Base-by-base conservation (phyloP, 371 early-diverging fungal species). In the Amoeboaphelidium protococcarum region DNA sequence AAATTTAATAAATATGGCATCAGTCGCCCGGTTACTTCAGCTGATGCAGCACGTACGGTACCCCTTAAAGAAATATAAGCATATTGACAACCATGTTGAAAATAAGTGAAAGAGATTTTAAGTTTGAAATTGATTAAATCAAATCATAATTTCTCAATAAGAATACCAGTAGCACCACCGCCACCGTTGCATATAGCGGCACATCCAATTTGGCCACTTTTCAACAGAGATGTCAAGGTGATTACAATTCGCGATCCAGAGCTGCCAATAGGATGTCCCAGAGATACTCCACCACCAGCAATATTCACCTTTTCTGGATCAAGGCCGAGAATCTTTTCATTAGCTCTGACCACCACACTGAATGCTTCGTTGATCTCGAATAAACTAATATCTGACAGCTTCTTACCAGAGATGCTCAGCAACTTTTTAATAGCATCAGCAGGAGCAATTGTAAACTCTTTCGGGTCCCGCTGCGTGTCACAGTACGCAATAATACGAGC, bases 341-440 rank as follows among this genome's bases (percentile, higher is more conserved):
- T 94, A 52, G 85, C 91, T 41, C 86, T 67, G 1, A 81, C 86
- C 19, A 94, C 96, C 3, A 84, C 88, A 1, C 86, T 73, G 66
- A 95, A 97, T 13, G 98, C 98, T 67, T 97, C 98, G 65, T 97
- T 97, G 63, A 97, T 74, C 68, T 97, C 88, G 53, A 73, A 76
- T 54, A 66, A 84, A 24, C 72, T 80, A 40, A 78, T 67, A 43
- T 72, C 58, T 44, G 75, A 78, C 21, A 72, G 57, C 24, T 68
- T 58, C 16, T 69, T 44, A 37, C 74, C 74, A 52, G 88, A 89
- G 24, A 72, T 74, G 52, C 70, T 63, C 50, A 97, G 68, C 10
- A 91, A 90, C 60, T 83, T 82, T 55, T 80, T 87, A 50, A 92
- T 71, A 25, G 95, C 94, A 44, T 84, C 59, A 23, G 88, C 63